These are phyloP conservation scores for Nadsonia starkeyi-henricii DNA, from an alignment of 1,139 yeast genomes.

Conservation along the genomic window DNA sequence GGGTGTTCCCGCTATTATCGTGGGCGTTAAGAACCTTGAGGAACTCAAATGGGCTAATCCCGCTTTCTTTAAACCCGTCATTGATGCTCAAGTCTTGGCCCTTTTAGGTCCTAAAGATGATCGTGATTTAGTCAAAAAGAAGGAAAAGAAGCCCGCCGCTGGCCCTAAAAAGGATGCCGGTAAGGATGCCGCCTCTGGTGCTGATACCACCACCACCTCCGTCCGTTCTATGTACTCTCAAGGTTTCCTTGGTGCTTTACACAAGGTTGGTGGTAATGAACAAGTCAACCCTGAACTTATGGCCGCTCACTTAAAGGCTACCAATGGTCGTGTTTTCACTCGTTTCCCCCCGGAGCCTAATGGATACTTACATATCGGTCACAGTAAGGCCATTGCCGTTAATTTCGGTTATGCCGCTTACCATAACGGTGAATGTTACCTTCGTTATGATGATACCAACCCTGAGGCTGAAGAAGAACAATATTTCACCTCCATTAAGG, in stretches of 20 bases:
- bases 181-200: constrained; percentile 12
- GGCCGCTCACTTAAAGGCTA: constrained; percentile 62
- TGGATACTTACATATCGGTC: constrained; percentile 94
- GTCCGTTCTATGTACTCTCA: constrained; percentile 77
- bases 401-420: constrained; percentile 88
- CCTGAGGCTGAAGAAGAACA: constrained; percentile 97
- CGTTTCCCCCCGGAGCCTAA: constrained; percentile 99
- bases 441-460: constrained; percentile 93
- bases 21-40: constrained; percentile 59
- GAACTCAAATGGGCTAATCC: constrained; percentile 89
- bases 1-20: constrained; percentile 60
- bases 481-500: constrained; percentile 69
- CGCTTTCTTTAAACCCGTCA: constrained; percentile 66
- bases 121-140: constrained; percentile 72
- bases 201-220: constrained; percentile 27
- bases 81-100: constrained; percentile 59
- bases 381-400: constrained; percentile 93
- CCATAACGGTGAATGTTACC: constrained; percentile 73
- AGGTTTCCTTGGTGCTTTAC: constrained; percentile 91
- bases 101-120: constrained; percentile 91
- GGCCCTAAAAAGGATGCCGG: constrained; percentile 11
- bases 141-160: constrained; percentile 36
- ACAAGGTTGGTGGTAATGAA: constrained; percentile 89
- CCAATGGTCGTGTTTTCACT: constrained; percentile 74
- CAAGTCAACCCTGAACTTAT: constrained; percentile 78